These are phyloP conservation scores for Linum tenue DNA, from an alignment of 345 rosid species.

Conservation along the genomic window DNA sequence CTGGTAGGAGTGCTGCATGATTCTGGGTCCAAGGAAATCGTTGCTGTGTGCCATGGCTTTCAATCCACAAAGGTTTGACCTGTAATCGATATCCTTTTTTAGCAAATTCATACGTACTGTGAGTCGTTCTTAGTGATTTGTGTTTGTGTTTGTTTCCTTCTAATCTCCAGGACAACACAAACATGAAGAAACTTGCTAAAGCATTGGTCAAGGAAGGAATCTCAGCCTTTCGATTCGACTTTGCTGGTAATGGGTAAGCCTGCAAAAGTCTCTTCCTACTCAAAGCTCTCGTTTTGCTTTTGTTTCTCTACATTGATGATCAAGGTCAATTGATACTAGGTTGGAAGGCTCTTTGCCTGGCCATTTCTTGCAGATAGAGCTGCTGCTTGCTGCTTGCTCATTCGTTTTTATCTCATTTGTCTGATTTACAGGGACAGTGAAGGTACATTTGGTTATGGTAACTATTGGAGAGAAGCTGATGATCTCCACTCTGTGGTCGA, in stretches of 20 bases:
- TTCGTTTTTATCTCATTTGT: background rate
- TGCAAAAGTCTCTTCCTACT: background rate
- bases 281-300: too few species aligned
- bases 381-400: too few species aligned
- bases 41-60: slow-evolving; percentile 23
- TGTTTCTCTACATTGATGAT: too few species aligned
- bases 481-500: slow-evolving; percentile 1
- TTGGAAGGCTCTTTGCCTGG: too few species aligned
- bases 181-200: slow-evolving; percentile 18
- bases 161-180: slow-evolving; percentile 7
- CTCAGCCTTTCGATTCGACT: slow-evolving; percentile 25
- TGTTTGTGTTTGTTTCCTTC: background rate
- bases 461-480: background rate
- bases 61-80: slow-evolving; percentile 15
- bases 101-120: too few species aligned
- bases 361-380: too few species aligned
- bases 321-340: too few species aligned
- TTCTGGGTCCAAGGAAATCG: slow-evolving; percentile 21
- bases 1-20: slow-evolving; percentile 9
- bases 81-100: too few species aligned
- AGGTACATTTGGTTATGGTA: background rate
- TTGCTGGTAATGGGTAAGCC: slow-evolving; percentile 23
- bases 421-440: slow-evolving; percentile 1
- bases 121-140: background rate
- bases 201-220: slow-evolving; percentile 23